A percentile compares a stretch with the other conserved stretches of the same genome.
These are phyloP conservation scores for Pyrenochaeta sp. DNA, from an alignment of 2,329 filamentous ascomycete species.

Conservation along the genomic window DNA sequence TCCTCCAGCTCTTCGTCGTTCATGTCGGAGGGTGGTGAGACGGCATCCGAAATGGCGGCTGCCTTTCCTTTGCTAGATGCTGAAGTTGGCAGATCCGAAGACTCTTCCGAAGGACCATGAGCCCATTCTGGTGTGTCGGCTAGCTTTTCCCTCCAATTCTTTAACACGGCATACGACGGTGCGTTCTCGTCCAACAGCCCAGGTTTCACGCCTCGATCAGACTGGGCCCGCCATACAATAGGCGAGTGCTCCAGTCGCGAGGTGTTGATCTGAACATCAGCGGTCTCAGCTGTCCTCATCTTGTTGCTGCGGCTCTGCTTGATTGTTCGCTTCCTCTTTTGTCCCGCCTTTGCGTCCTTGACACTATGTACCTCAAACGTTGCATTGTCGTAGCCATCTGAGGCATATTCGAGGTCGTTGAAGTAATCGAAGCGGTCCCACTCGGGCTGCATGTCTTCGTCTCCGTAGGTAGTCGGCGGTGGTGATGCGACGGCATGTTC, in stretches of 20 bases:
- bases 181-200: conserved; percentile 37
- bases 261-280: conserved; percentile 9
- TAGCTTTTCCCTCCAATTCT: conserved; percentile 55
- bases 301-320: conserved; percentile 30
- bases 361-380: conserved; percentile 35
- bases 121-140: conserved; percentile 37
- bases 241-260: conserved; percentile 30
- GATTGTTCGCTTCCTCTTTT: conserved; percentile 40
- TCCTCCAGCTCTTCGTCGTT: conserved; percentile 23
- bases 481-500: conserved; percentile 57
- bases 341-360: conserved; percentile 27
- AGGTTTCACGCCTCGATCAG: conserved; percentile 27
- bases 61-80: conserved; percentile 15
- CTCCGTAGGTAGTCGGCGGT: conserved; percentile 38
- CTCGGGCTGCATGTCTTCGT: conserved; percentile 46
- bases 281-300: conserved; percentile 20
- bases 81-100: conserved; percentile 14
- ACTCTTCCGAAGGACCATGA: conserved; percentile 22
- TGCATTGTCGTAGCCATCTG: conserved; percentile 56
- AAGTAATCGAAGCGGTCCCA: conserved; percentile 59
- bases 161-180: conserved; percentile 50
- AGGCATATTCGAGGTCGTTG: conserved; percentile 58
- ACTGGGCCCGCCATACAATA: conserved; percentile 45
- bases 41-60: conserved; percentile 13
- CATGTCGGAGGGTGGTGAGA: conserved; percentile 21